Evolutionary conservation across 1,139 yeast genomes (phyloP).

Genomic region (Schizosaccharomyces versatilis): DNA sequence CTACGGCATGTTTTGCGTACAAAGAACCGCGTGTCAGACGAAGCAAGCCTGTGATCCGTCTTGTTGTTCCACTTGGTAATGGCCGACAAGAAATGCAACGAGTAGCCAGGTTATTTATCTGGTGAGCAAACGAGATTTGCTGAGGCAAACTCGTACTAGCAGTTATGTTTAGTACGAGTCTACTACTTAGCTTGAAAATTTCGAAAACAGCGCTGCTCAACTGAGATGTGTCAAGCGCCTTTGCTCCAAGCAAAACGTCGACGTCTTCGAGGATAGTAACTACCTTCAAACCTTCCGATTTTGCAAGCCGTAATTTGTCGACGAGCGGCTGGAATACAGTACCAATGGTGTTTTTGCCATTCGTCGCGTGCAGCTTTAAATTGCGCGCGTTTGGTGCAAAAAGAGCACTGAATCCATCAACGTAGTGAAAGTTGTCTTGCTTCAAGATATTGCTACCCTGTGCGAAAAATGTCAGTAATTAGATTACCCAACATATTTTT

Average conservation of each 20-base stretch:
- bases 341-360: background rate
- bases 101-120: background rate
- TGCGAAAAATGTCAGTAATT: background rate
- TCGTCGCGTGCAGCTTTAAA: background rate
- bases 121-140: background rate
- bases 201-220: background rate
- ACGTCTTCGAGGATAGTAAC: background rate
- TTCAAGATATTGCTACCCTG: background rate
- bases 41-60: background rate
- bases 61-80: background rate
- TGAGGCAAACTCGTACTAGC: background rate
- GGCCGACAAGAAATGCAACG: background rate
- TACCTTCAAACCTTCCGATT: background rate
- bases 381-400: background rate
- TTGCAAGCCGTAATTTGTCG: background rate
- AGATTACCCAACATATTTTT: too few species aligned
- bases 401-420: background rate
- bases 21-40: background rate
- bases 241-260: background rate
- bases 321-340: background rate
- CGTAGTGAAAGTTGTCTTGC: background rate
- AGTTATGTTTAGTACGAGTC: background rate
- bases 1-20: background rate
- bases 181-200: background rate
- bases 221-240: background rate